These are phyloP conservation scores for Claviceps humidiphila DNA, from an alignment of 2,329 filamentous ascomycete species.

Conservation along the genomic window DNA sequence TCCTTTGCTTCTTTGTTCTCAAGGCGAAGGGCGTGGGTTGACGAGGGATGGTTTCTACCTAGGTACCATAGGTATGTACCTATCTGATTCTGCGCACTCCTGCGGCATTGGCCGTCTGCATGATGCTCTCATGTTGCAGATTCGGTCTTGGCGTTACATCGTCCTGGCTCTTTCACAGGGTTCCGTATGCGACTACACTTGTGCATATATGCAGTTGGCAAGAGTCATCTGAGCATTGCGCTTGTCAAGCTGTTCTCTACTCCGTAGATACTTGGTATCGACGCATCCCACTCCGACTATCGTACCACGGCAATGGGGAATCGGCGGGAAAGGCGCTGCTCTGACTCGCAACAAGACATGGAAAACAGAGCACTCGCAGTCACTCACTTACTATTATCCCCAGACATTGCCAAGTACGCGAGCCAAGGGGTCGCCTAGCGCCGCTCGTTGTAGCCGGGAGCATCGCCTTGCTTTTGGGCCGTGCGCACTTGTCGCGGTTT, in stretches of 20 bases:
- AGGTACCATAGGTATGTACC: too few relatives aligned
- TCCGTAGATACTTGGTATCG: not conserved
- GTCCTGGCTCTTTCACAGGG: not conserved
- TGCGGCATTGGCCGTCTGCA: not conserved
- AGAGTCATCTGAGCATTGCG: not conserved
- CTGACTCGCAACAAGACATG: not conserved
- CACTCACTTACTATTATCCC: not conserved
- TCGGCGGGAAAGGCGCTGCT: not conserved
- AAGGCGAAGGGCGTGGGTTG: not conserved
- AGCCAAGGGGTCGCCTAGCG: not conserved
- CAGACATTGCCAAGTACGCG: not conserved
- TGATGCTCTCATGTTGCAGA: not conserved
- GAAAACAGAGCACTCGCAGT: not conserved
- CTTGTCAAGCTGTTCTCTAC: not conserved
- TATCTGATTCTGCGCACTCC: not conserved
- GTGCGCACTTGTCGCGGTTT: slow-evolving; percentile 4
- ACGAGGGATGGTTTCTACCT: not conserved
- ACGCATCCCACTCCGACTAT: not conserved
- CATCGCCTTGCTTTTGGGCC: slow-evolving; percentile 6
- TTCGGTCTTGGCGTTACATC: not conserved
- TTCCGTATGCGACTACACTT: not conserved
- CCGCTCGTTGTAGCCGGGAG: not conserved
- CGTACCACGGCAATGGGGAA: not conserved
- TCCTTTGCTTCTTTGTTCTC: not conserved
- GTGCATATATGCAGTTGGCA: not conserved